phyloP scores from a whole-genome alignment of 2,329 filamentous ascomycete genomes.

The Colletotrichum simmondsii region DNA sequence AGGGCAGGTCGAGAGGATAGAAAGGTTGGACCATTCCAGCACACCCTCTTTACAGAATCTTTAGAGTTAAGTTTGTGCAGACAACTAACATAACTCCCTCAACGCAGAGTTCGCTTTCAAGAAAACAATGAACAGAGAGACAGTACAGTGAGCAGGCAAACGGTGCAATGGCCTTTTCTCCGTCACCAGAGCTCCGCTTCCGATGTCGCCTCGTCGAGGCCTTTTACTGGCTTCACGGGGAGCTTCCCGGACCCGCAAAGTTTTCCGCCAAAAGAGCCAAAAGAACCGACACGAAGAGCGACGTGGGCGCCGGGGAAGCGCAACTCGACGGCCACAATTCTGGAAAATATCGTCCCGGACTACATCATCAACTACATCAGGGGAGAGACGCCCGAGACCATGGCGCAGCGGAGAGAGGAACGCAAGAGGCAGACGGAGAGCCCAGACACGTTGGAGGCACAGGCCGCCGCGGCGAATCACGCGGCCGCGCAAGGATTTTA shows the following conservation, averaged over 20 bases:
- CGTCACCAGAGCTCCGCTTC: conserved; percentile 30
- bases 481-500: conserved; percentile 18
- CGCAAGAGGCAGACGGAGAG: conserved; percentile 41
- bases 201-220: conserved; percentile 30
- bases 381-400: conserved; percentile 64
- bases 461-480: not conserved
- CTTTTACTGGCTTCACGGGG: conserved; percentile 32
- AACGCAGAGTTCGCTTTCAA: conserved; percentile 11
- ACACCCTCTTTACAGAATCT: not conserved
- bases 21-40: conserved; percentile 19
- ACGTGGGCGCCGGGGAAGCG: conserved; percentile 35
- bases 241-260: conserved; percentile 21
- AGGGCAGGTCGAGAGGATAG: conserved; percentile 33
- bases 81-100: conserved; percentile 4
- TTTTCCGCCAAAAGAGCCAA: conserved; percentile 13
- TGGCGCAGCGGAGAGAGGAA: conserved; percentile 57
- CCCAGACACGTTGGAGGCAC: conserved; percentile 40
- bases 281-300: conserved; percentile 25
- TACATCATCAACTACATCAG: conserved; percentile 66
- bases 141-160: conserved; percentile 34
- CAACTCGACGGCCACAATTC: conserved; percentile 29
- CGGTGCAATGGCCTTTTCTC: conserved; percentile 36
- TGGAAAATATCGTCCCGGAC: conserved; percentile 60
- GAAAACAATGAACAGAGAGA: conserved; percentile 6
- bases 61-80: not conserved